These are phyloP conservation scores for Scheffersomyces cryptocercus DNA, from an alignment of 1,139 yeast genomes.

Conservation along the genomic window DNA sequence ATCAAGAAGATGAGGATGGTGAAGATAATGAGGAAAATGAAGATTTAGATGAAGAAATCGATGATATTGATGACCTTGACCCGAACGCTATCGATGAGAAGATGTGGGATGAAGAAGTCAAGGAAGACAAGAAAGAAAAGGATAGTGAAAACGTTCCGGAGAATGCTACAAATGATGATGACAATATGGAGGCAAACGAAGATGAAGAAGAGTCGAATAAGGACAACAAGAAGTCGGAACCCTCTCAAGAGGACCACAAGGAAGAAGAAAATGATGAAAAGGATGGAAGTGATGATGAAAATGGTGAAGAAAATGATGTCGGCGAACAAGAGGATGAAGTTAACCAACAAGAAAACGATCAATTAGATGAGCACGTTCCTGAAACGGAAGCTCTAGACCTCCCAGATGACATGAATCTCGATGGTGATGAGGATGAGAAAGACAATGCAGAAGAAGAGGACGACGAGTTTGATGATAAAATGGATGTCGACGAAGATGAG, in stretches of 20 bases:
- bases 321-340: conserved; percentile 83
- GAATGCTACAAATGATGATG: conserved; percentile 48
- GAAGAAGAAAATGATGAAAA: conserved; percentile 28
- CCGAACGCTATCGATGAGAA: conserved; percentile 96
- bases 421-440: conserved; percentile 64
- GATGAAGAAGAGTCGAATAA: conserved; percentile 45
- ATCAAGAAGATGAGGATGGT: conserved; percentile 61
- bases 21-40: conserved; percentile 54
- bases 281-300: conserved; percentile 42
- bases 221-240: conserved; percentile 31
- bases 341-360: conserved; percentile 68
- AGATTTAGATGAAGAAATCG: conserved; percentile 85
- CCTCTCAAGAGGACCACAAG: conserved; percentile 37
- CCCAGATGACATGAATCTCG: conserved; percentile 85
- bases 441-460: conserved; percentile 41
- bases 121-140: conserved; percentile 71
- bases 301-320: conserved; percentile 61
- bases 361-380: conserved; percentile 70
- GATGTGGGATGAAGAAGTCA: conserved; percentile 97
- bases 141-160: conserved; percentile 70
- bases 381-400: conserved; percentile 80
- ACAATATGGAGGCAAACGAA: conserved; percentile 66
- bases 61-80: conserved; percentile 85
- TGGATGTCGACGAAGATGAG: conserved; percentile 15
- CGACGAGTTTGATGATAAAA: conserved; percentile 32